Base-by-base conservation (phyloP, 495 filamentous ascomycete genomes). In the Astrothelium macrocarpum region DNA sequence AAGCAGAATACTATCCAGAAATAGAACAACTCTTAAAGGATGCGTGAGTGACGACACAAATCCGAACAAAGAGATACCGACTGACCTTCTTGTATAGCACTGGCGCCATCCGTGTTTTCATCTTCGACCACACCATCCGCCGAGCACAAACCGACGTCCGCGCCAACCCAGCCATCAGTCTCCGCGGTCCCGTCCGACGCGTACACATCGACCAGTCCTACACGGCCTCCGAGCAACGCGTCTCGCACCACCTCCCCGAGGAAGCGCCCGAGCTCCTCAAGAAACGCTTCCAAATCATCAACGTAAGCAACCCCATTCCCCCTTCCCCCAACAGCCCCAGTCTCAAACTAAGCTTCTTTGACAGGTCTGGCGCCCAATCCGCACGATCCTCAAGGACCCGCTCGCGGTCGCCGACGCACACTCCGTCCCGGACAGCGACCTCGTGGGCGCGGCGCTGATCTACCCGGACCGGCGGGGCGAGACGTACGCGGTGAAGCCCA, bases 51-150 rank as follows among this genome's bases (percentile, higher is more conserved):
- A 9, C 14, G 4, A 18, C 3, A 3, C 10, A 4, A 9, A 23
- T 9, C 9, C 7, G 25, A n/a, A 56, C 9, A 11, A 5, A 12
- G 2, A 7, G 11, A 26, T 25, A 29, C 25, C 7, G 23, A 29
- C 29, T 56, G 49, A 56, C 25, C 46, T 32, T 28, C 18, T 28
- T 9, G 9, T 16, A 64, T 39, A 84, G 80, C 32, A 84, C 80
- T n/a, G 80, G 78, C 56, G 82, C 79, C 60, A 74, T 77, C 29
- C 71, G 73, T 23, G 76, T 89, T 72, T 84, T 86, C 78, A 87
- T 90, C 75, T 90, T 89, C 72, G 85, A 89, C 77, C 85, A 89
- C 73, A 90, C 86, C 36, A 83, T 87, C 80, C 85, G 85, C n/a
- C 84, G 85, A n/a, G 62, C 62, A 18, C 46, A 74, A 4, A 39